Evolutionary conservation across 164 flowering plant species (phyloP), one percentile per base, ranked within the genome.

Genomic region (Nymphaea thermarum): DNA sequence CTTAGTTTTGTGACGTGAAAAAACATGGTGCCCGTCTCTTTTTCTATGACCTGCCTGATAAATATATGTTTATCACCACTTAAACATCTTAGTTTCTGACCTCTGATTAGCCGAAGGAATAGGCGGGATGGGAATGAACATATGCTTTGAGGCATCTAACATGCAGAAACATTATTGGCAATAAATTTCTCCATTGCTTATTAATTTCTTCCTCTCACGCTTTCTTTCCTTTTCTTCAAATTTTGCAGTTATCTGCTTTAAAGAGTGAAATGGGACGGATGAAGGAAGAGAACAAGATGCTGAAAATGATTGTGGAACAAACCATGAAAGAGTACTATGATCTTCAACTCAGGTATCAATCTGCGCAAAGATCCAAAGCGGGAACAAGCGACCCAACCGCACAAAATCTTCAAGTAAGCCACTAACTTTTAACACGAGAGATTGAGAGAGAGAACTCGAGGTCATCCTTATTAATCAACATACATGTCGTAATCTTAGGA

Each of bases 201-300:
- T 47, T 12, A 6, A 7, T 47, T 47, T 47, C 55, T 12, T 47
- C 55, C 7, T 47, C 11, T 47, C 11, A 47, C 12, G 7, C 12
- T 47, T 7, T 47, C 11, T 7, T 47, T 47, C 55, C 7, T 47
- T 47, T 47, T 7, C 55, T 25, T 25, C 36, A 25, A 25, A 25
- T 25, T 47, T 47, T 61, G 8, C 65, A 84, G 86, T 60, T 84
- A 42, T 79, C 47, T 59, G 79, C 60, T 43, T 63, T 89, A 18
- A 80, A 83, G 74, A 76, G 41, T 73, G 86, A 84, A 82, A 84
- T 86, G 87, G 74, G 72, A n/a, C 71, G 82, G 8, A 84, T 87
- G 83, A 87, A 82, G 71, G 89, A 87, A 69, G 96, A 90, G 77
- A 87, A 87, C 79, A 72, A 79, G 65, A 73, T 71, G 18, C 63